phyloP scores from a whole-genome alignment of 805 yeast species.

The Saturnispora gosingensis region DNA sequence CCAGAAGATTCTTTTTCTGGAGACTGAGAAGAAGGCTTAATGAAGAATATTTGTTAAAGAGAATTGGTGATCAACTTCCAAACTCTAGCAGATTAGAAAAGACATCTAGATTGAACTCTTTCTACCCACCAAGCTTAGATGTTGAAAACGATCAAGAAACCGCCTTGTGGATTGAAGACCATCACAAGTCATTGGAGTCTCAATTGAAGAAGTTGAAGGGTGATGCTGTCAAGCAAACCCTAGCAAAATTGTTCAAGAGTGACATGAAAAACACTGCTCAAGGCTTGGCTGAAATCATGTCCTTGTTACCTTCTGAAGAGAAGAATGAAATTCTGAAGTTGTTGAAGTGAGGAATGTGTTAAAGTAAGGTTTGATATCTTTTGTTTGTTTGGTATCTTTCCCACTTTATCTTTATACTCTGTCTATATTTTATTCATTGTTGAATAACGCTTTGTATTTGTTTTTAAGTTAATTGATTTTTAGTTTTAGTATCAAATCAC shows the following conservation, averaged over 20 bases:
- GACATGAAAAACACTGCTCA: constrained; percentile 44
- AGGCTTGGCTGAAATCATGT: constrained; percentile 47
- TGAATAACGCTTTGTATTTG: background rate
- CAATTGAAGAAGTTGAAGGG: constrained; percentile 54
- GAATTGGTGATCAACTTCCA: constrained; percentile 56
- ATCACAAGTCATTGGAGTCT: constrained; percentile 53
- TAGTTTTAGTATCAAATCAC: background rate
- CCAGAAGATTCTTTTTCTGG: constrained; percentile 98
- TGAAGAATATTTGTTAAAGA: constrained; percentile 78
- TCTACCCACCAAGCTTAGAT: constrained; percentile 69
- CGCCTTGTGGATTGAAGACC: constrained; percentile 77
- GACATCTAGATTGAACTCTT: constrained; percentile 77
- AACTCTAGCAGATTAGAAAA: constrained; percentile 65
- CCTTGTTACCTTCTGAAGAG: constrained; percentile 45
- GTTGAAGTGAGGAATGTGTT: constrained; percentile 16
- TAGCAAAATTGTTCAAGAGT: constrained; percentile 49
- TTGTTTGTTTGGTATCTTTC: constrained; percentile 11
- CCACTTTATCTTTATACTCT: background rate
- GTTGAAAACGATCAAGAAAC: constrained; percentile 67
- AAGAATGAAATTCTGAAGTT: constrained; percentile 34
- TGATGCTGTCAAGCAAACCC: constrained; percentile 56
- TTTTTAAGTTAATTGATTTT: background rate
- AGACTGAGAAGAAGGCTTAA: constrained; percentile 90
- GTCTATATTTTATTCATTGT: background rate
- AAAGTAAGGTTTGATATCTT: background rate